A percentile compares a stretch with the other conserved stretches of the same genome.
phyloP scores from a whole-genome alignment of 2,329 filamentous ascomycete genomes.

The Exophiala aquamarina region DNA sequence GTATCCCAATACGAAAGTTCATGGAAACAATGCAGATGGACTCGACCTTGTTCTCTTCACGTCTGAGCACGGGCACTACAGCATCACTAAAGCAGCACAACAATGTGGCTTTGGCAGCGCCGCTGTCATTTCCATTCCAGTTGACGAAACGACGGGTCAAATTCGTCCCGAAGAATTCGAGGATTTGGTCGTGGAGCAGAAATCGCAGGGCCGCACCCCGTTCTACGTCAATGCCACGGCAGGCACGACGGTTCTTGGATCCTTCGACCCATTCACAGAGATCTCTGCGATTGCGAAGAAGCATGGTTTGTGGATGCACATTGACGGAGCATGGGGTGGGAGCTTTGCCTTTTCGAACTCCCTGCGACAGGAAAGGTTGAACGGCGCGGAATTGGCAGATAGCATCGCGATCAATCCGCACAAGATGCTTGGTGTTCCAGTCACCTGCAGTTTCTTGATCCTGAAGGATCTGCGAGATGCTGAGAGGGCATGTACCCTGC shows the following conservation, averaged over 20 bases:
- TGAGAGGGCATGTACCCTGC: conserved; percentile 79
- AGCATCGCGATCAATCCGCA: conserved; percentile 89
- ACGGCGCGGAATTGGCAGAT: conserved; percentile 72
- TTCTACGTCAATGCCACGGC: conserved; percentile 96
- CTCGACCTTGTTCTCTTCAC: conserved; percentile 79
- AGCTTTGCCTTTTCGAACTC: conserved; percentile 70
- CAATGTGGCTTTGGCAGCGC: conserved; percentile 78
- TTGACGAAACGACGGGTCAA: conserved; percentile 65
- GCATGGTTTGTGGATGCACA: conserved; percentile 82
- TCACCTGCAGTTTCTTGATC: conserved; percentile 89
- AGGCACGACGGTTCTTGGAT: conserved; percentile 88
- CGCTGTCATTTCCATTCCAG: conserved; percentile 71
- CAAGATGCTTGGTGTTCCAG: conserved; percentile 91
- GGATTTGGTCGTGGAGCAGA: conserved; percentile 60
- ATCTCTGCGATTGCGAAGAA: conserved; percentile 70
- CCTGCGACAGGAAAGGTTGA: conserved; percentile 63
- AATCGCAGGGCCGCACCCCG: conserved; percentile 70
- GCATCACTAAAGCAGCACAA: conserved; percentile 90
- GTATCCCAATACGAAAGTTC: conserved; percentile 72
- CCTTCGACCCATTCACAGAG: conserved; percentile 75
- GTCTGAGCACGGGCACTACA: conserved; percentile 88
- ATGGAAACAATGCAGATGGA: conserved; percentile 60
- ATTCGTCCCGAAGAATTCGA: conserved; percentile 71
- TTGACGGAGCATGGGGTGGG: conserved; percentile 91
- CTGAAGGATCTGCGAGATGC: conserved; percentile 74